Evolutionary conservation across 257 asterid species (phyloP), one percentile per base, ranked within the genome.

Genomic region (Nicotiana otophora): DNA sequence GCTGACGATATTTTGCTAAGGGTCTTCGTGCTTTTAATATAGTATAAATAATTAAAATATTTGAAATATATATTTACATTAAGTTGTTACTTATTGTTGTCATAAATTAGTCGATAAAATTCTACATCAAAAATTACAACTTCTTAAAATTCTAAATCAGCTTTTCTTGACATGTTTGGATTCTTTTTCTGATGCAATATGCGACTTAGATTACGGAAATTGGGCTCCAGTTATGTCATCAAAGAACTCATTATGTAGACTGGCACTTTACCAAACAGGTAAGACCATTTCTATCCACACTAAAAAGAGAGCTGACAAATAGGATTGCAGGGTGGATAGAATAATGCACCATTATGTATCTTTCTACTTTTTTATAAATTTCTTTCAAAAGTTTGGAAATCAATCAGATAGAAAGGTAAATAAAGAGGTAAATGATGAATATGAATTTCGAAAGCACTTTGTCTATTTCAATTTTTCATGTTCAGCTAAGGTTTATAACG

Each of bases 191-290:
- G 10, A 5, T 64, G 6, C 16, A 28, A 64, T 11, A 26, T 11
- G 39, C 4, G 4, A 15, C 26, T 12, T 26, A 48, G 5, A 60
- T 42, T 46, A 53, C 74, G 81, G 82, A 74, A 74, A 81, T 72
- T 72, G 82, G 62, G 60, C 55, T 74, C 82, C 81, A 81, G 76
- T 31, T 81, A 69, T 54, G 61, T 75, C 19, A 81, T 33, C 7
- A 20, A 84, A 30, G 10, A 54, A 64, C 42, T 10, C 53, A 26
- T 33, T 53, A 14, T 77, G 58, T 70, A 10, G 17, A 33, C 60
- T 72, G 67, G 54, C 39, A 75, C 16, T 75, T 75, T 51, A 75
- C 60, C 53, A 51, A 26, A 14, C 63, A 51, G 10, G 42, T 7
- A 28, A 14, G 80, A 12, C 63, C 26, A 51, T 51, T 75, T 51